Conservation (phyloP, 1,139 yeast species). For the Sugiyamaella xylanicola region DNA sequence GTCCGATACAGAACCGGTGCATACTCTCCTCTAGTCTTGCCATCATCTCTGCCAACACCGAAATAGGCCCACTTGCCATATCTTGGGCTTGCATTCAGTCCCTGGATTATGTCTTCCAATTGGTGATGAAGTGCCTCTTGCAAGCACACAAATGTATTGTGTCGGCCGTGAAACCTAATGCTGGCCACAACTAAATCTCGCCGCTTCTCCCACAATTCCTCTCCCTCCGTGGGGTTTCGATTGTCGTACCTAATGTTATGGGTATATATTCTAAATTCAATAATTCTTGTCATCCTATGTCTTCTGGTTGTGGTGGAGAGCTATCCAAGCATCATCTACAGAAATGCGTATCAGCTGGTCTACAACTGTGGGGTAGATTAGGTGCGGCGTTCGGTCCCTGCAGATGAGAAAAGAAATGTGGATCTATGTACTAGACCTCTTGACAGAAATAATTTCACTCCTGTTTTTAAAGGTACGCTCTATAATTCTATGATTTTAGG, state of each 20-base stretch:
- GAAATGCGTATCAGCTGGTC: not conserved
- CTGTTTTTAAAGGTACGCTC: no score
- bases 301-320: no score
- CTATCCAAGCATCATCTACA: no score
- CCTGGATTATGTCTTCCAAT: constrained; percentile 49
- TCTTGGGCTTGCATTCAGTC: constrained; percentile 41
- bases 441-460: no score
- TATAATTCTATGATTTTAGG: no score
- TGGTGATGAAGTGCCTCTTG: constrained; percentile 61
- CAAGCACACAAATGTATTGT: constrained; percentile 49
- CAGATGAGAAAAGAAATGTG: no score
- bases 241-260: constrained; percentile 55
- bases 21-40: constrained; percentile 49
- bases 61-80: constrained; percentile 47
- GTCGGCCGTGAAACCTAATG: constrained; percentile 47
- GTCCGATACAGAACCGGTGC: constrained; percentile 49
- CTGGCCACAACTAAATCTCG: constrained; percentile 46
- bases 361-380: constrained; percentile 8
- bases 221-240: constrained; percentile 40
- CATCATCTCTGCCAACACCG: constrained; percentile 55
- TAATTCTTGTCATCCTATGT: constrained; percentile 15
- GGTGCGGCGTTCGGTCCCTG: constrained; percentile 5
- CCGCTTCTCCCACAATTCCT: constrained; percentile 51
- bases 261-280: constrained; percentile 49
- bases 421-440: no score